These are phyloP conservation scores for Cordyceps cicadae DNA, from an alignment of 2,329 filamentous ascomycete species.

Conservation along the genomic window DNA sequence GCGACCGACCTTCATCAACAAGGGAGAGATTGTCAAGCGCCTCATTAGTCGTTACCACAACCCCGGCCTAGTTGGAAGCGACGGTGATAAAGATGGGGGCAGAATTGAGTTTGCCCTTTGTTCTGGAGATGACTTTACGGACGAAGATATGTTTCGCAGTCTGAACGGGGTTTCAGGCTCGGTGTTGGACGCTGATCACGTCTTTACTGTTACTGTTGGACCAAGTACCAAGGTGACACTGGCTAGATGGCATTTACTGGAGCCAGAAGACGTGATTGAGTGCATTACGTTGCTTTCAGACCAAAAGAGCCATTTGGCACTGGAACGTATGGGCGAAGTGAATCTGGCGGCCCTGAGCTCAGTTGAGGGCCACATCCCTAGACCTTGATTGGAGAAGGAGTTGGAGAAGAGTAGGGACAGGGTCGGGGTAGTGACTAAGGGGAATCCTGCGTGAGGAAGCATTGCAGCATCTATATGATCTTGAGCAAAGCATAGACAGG, in stretches of 20 bases:
- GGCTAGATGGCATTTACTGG: constrained; percentile 81
- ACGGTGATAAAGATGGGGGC: constrained; percentile 34
- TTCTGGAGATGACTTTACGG: constrained; percentile 90
- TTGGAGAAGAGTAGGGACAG: not conserved
- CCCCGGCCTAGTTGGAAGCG: constrained; percentile 35
- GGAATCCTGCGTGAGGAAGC: not conserved
- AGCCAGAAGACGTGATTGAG: constrained; percentile 81
- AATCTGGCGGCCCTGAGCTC: constrained; percentile 48
- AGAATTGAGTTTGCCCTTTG: constrained; percentile 82
- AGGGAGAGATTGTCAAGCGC: constrained; percentile 86
- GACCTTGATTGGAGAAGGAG: not conserved
- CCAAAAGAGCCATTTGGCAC: constrained; percentile 29
- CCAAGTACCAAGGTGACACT: constrained; percentile 86
- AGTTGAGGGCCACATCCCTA: constrained; percentile 45
- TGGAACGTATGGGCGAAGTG: constrained; percentile 39
- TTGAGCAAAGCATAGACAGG: constrained; percentile 11
- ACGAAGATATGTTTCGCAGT: constrained; percentile 93
- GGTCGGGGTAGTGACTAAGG: not conserved
- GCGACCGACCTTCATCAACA: constrained; percentile 94
- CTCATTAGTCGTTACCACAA: constrained; percentile 66
- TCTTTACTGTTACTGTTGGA: constrained; percentile 88
- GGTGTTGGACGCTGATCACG: constrained; percentile 50
- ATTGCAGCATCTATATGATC: constrained; percentile 11
- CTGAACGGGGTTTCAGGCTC: constrained; percentile 52
- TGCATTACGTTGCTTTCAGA: constrained; percentile 48